These are phyloP conservation scores for Apiotrichum veenhuisii DNA, from an alignment of 1,284 basidiomycete genomes.

Conservation along the genomic window DNA sequence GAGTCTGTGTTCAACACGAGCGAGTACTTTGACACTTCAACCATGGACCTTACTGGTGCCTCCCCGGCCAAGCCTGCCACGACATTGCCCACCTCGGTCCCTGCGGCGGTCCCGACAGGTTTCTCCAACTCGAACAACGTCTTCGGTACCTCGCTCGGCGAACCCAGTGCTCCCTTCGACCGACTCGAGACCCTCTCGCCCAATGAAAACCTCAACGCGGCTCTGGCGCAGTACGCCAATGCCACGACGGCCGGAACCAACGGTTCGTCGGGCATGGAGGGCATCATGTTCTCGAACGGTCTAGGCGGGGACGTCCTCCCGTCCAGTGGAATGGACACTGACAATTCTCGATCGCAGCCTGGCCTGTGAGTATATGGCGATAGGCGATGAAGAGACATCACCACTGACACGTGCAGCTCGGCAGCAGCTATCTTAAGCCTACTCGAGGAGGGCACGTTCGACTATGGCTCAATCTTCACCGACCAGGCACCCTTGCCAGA, in stretches of 20 bases:
- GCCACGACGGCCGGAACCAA: neutral
- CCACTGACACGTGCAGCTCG: conserved; percentile 23
- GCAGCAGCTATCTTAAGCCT: conserved; percentile 48
- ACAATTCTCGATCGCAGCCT: neutral
- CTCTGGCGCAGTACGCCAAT: conserved; percentile 12
- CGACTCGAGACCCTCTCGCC: conserved; percentile 35
- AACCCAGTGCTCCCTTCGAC: conserved; percentile 32
- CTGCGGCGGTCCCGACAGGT: neutral
- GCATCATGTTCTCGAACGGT: conserved; percentile 14
- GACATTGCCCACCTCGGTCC: neutral
- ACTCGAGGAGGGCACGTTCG: conserved; percentile 48
- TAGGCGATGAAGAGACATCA: neutral
- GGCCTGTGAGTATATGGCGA: conserved; percentile 4
- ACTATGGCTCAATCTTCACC: conserved; percentile 47
- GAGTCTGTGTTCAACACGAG: conserved; percentile 46
- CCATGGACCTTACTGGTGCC: conserved; percentile 18
- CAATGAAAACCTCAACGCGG: conserved; percentile 20
- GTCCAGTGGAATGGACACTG: neutral
- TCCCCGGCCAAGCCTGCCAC: conserved; percentile 9
- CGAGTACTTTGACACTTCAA: conserved; percentile 41
- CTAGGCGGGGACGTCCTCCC: neutral
- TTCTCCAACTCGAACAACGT: neutral
- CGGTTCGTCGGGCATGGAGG: conserved; percentile 11
- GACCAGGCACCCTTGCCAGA: conserved; percentile 39
- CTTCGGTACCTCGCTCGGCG: conserved; percentile 23